Evolutionary conservation across 768 basidiomycete genomes (phyloP), one percentile per base, ranked within the genome.

Genomic region (Suillus placidus): DNA sequence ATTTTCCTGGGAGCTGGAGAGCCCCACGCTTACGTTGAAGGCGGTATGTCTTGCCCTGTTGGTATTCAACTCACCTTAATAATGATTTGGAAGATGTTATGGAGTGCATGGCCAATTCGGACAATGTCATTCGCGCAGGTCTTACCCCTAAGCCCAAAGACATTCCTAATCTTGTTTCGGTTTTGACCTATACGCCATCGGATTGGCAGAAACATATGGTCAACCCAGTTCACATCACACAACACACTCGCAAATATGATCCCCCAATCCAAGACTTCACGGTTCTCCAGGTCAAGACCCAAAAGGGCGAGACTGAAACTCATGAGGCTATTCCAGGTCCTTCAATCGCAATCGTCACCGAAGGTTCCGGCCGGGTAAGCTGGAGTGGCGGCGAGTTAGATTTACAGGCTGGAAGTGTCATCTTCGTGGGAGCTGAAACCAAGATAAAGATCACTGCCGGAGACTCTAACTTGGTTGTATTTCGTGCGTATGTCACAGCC

Each of bases 81-180:
- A n/a, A 30, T 16, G 4, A 42, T 42, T 13, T 20, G 47, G 6
- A 71, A 97, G 97, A 99, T 74, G 96, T 96, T 77, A 94, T 99
- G 74, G 97, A 99, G 74, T 97, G 95, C 80, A 99, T 99, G 96
- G 97, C 97, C 32, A 96, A 96, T 67, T 96, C 94, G 0, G 97
- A 99, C 80, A 99, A 99, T 76, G 97, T 99, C 77, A 96, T 99
- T 69, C 93, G 97, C 38, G 97, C 97, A 8, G 97, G 97, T 16
- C 88, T 99, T 47, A 99, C 97, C 0, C 97, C 97, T 2, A 99
- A 99, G 79, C 85, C 94, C 38, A 90, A 97, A 62, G 97, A 99
- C 76, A 89, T 99, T 42, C 88, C 89, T 12, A 98, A 97, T 68
- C 88, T 99, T 51, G 83, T 97, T 65, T 82, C 86, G 5, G 91